phyloP scores from a whole-genome alignment of 441 rosid genomes.

The Pelargonium citronellum region DNA sequence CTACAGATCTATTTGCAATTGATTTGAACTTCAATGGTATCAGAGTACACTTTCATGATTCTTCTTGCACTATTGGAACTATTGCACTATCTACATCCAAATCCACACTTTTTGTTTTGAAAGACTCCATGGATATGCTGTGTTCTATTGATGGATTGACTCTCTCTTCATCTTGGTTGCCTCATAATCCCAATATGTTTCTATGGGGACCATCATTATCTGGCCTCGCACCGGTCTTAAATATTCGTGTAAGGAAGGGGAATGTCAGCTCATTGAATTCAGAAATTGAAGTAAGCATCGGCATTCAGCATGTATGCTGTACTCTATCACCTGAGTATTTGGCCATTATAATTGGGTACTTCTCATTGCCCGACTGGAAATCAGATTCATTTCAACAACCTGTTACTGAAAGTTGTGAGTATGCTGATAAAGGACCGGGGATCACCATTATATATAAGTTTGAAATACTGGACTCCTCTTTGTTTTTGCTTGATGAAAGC shows the following conservation, averaged over 20 bases:
- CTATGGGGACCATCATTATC: conserved; percentile 68
- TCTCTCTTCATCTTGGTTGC: conserved; percentile 69
- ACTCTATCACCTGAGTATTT: conserved; percentile 62
- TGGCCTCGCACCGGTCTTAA: conserved; percentile 55
- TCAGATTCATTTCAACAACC: conserved; percentile 36
- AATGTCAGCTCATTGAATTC: conserved; percentile 38
- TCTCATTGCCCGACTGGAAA: conserved; percentile 79
- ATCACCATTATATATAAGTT: conserved; percentile 49
- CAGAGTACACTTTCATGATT: conserved; percentile 81
- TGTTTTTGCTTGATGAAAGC: conserved; percentile 54
- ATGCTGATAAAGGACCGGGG: conserved; percentile 23
- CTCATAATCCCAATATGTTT: conserved; percentile 43
- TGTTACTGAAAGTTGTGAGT: conserved; percentile 25
- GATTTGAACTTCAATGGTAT: conserved; percentile 49
- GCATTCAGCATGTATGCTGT: conserved; percentile 82
- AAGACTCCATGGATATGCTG: conserved; percentile 52
- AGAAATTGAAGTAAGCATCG: conserved; percentile 71
- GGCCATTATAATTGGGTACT: conserved; percentile 81
- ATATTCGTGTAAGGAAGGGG: conserved; percentile 58
- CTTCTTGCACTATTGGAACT: conserved; percentile 67
- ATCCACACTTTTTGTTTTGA: conserved; percentile 41
- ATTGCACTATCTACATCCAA: conserved; percentile 48
- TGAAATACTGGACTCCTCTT: conserved; percentile 68
- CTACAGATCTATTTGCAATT: conserved; percentile 28
- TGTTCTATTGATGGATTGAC: conserved; percentile 62